These are phyloP conservation scores for Trametes polyzona DNA, from an alignment of 1,284 basidiomycete species.

Conservation along the genomic window DNA sequence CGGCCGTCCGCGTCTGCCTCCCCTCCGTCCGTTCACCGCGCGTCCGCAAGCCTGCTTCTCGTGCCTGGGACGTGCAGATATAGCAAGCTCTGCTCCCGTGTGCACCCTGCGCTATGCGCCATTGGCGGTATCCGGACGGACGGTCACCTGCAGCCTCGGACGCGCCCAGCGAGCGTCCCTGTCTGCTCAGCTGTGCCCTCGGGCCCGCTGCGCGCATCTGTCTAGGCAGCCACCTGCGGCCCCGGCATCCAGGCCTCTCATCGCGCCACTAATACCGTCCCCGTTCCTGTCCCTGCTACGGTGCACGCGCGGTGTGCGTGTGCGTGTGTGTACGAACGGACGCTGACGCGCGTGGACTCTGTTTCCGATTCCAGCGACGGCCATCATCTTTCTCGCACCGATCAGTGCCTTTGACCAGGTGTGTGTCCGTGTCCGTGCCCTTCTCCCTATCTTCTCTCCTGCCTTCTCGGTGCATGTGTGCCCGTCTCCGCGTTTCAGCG, in stretches of 20 bases:
- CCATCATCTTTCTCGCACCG: constrained; percentile 77
- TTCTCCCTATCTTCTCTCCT: not conserved
- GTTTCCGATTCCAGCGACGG: constrained; percentile 51
- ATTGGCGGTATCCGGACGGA: no score
- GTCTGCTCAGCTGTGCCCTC: no score
- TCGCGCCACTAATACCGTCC: no score
- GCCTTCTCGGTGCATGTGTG: no score
- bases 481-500: not conserved
- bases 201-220: no score
- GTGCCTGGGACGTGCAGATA: not conserved
- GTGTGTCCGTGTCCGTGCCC: constrained; percentile 22
- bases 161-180: no score
- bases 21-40: not conserved
- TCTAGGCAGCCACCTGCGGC: no score
- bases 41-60: not conserved
- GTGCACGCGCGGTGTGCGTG: not conserved
- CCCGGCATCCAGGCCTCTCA: no score
- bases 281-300: not conserved
- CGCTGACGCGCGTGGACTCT: not conserved
- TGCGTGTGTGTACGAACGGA: not conserved
- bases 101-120: not conserved
- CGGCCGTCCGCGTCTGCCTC: not conserved
- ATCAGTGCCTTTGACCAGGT: constrained; percentile 86
- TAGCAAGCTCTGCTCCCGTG: not conserved
- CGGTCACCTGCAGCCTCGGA: no score